Percentiles rank a stretch among this genome's conserved stretches.
Evolutionary conservation across 352 stramenopile genomes (phyloP).

Genomic region (Nothophytophthora sp.): DNA sequence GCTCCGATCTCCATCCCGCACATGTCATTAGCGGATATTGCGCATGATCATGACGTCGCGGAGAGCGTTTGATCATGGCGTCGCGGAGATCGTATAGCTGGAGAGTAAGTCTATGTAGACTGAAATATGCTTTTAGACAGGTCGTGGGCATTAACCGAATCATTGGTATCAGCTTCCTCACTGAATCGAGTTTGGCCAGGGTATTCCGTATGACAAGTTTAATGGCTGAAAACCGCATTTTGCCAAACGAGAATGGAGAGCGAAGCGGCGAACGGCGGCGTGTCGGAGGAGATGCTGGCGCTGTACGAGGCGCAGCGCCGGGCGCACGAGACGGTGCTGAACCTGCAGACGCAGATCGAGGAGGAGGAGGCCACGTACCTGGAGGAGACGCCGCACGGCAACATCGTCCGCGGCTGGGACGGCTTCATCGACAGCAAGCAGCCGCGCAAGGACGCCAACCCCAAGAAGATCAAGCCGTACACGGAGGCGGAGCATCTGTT

Average conservation of each 20-base stretch:
- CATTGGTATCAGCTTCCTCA: not conserved
- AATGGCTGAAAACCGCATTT: not conserved
- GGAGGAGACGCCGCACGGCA: slow-evolving; percentile 83
- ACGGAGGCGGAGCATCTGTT: slow-evolving; percentile 80
- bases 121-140: too few relatives aligned
- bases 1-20: slow-evolving; percentile 12
- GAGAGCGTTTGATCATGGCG: slow-evolving; percentile 19
- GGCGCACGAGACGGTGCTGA: slow-evolving; percentile 70
- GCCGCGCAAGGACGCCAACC: slow-evolving; percentile 69
- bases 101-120: not conserved
- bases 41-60: slow-evolving; percentile 43
- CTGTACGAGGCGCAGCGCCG: slow-evolving; percentile 74
- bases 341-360: slow-evolving; percentile 75
- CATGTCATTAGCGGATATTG: slow-evolving; percentile 60
- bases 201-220: not conserved
- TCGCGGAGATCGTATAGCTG: not conserved
- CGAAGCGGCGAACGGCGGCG: slow-evolving; percentile 12
- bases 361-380: slow-evolving; percentile 80
- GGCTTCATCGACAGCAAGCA: slow-evolving; percentile 86
- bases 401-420: slow-evolving; percentile 89
- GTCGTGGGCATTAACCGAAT: too few relatives aligned
- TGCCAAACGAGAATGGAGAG: too few relatives aligned
- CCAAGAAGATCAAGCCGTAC: slow-evolving; percentile 85
- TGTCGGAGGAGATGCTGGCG: slow-evolving; percentile 73
- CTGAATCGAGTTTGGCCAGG: not conserved